Evolutionary conservation across 2,329 filamentous ascomycete genomes (phyloP).

Genomic region (Stachybotrys elegans): DNA sequence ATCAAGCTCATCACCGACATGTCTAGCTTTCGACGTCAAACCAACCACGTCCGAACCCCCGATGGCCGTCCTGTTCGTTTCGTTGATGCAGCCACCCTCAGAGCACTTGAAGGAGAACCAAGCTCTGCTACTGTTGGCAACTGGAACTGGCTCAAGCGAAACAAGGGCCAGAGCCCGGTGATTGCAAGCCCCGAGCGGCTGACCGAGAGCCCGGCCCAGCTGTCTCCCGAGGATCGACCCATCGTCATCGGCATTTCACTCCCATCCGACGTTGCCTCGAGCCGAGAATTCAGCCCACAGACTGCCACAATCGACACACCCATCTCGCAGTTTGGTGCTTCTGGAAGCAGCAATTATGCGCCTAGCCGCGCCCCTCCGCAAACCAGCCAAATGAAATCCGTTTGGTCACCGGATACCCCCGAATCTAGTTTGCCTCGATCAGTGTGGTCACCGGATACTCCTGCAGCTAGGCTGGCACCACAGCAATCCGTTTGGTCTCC

Average conservation of each 20-base stretch:
- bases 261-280: slow-evolving; percentile 36
- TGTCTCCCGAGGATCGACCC: slow-evolving; percentile 65
- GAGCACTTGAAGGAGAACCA: slow-evolving; percentile 53
- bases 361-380: too few relatives aligned
- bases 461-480: not conserved
- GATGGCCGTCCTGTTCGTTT: slow-evolving; percentile 38
- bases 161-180: slow-evolving; percentile 23
- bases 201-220: slow-evolving; percentile 31
- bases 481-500: not conserved
- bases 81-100: slow-evolving; percentile 54
- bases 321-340: too few relatives aligned
- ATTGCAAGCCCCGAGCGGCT: slow-evolving; percentile 20
- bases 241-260: slow-evolving; percentile 70
- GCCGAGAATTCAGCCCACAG: slow-evolving; percentile 39
- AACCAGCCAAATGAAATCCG: too few relatives aligned
- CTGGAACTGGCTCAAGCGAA: slow-evolving; percentile 51
- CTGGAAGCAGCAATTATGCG: too few relatives aligned
- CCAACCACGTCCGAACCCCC: slow-evolving; percentile 26
- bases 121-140: slow-evolving; percentile 49
- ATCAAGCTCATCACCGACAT: slow-evolving; percentile 69
- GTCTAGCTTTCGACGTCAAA: slow-evolving; percentile 42
- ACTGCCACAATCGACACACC: slow-evolving; percentile 39
- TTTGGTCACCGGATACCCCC: too few relatives aligned
- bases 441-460: not conserved
- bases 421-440: slow-evolving; percentile 2